Base-by-base conservation (phyloP, 1,284 basidiomycete species). In the Rhodotorula mucilaginosa region DNA sequence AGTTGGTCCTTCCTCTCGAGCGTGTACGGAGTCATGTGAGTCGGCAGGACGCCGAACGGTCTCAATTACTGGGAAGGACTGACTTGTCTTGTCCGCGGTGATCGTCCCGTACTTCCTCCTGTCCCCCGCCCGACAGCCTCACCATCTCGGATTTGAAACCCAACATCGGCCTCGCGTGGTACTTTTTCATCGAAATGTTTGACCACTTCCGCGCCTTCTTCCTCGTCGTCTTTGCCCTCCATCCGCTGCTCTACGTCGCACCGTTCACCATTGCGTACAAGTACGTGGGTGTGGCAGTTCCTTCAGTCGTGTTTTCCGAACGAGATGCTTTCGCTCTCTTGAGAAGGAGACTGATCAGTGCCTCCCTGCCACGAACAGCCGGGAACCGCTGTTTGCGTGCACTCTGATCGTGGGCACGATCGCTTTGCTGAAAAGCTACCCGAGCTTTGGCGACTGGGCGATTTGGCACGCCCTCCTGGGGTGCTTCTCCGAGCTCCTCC, bases 141-240 rank as follows among this genome's bases (percentile, higher is more conserved):
- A 86, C 84, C 7, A 86, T 94, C 12, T 89, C 90, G 5, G 93
- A 96, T 80, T 82, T 98, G 67, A 93, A 92, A 8, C 97, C 97
- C 0, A 97, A 96, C 78, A 88, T 92, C 13, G 96, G 96, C 5
- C 83, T 98, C 52, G 94, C 92, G 89, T 99, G 97, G 97, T 99
- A 99, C 82, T 98, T 98, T 83, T 97, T 98, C 83, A 97, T 94
- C 19, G 95, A 99, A 81, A 98, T 98, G 90, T 99, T 99, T 78
- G 94, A 97, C 79, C 92, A 99, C 81, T 99, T 98, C 84, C 85
- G 95, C 47, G 87, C 89, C 4, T 98, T 98, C 83, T 99, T 97
- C 85, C 83, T 97, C 26, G 90, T 95, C 84, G 91, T 92, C n/a
- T 98, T 98, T 81, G 93, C 92, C 57, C 76, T 92, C 4, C 97